phyloP scores from a whole-genome alignment of 805 yeast genomes.

The Tetrapisispora arboricola region DNA sequence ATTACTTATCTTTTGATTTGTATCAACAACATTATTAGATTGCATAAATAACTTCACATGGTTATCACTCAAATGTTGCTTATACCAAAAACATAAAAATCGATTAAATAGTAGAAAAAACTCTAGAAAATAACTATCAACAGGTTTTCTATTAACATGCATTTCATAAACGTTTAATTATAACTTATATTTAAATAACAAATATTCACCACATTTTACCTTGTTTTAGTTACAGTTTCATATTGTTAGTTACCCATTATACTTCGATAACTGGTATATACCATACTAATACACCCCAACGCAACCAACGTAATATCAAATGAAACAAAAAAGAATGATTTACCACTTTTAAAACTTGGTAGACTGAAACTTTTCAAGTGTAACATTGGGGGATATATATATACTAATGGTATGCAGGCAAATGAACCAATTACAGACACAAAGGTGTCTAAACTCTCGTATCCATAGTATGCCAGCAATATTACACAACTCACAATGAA shows the following conservation, averaged over 20 bases:
- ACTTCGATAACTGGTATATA: slow-evolving; percentile 54
- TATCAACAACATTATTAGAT: too few relatives aligned
- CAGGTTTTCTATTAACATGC: too few relatives aligned
- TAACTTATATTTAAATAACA: too few relatives aligned
- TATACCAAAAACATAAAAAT: too few relatives aligned
- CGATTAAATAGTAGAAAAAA: too few relatives aligned
- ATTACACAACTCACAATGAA: slow-evolving; percentile 45
- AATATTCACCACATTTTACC: too few relatives aligned
- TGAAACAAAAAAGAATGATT: slow-evolving; percentile 26
- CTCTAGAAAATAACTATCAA: too few relatives aligned
- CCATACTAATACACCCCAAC: slow-evolving; percentile 52
- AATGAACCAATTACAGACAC: slow-evolving; percentile 77
- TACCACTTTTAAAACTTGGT: slow-evolving; percentile 9
- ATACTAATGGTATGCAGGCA: slow-evolving; percentile 78
- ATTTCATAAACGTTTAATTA: too few relatives aligned
- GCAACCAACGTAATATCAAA: slow-evolving; percentile 40
- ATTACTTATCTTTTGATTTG: too few relatives aligned
- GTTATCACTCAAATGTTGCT: too few relatives aligned
- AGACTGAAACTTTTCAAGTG: slow-evolving; percentile 46
- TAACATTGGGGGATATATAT: slow-evolving; percentile 75
- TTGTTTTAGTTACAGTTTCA: too few relatives aligned
- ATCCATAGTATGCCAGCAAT: slow-evolving; percentile 54
- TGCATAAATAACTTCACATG: too few relatives aligned
- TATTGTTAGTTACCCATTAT: slow-evolving; percentile 13
- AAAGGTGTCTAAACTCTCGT: slow-evolving; percentile 58